A percentile compares a stretch with the other conserved stretches of the same genome.
phyloP scores from a whole-genome alignment of 176 grass and related monocot genomes.

The Neostapfia colusana region DNA sequence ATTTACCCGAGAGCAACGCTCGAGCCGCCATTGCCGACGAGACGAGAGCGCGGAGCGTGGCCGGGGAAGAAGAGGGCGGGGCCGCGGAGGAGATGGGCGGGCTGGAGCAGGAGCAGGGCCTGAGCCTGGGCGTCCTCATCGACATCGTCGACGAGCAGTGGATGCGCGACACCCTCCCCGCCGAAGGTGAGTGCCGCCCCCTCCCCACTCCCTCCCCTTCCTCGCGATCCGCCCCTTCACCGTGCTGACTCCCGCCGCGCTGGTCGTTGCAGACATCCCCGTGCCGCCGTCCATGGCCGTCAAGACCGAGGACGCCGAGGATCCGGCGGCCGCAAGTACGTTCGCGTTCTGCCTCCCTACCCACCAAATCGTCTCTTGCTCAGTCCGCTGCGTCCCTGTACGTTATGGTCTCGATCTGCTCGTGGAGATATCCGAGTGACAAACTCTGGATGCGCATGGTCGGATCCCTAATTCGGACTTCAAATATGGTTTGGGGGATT shows the following conservation, averaged over 20 bases:
- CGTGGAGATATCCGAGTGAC: neutral
- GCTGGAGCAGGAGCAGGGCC: slow-evolving; percentile 57
- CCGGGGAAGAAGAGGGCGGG: slow-evolving; percentile 11
- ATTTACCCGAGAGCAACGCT: neutral
- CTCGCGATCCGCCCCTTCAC: neutral
- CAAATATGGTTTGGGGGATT: neutral
- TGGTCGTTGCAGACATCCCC: slow-evolving; percentile 58
- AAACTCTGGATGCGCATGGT: neutral
- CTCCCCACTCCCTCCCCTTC: neutral
- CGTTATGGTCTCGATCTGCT: slow-evolving; percentile 1
- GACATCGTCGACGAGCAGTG: slow-evolving; percentile 89
- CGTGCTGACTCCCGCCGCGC: neutral
- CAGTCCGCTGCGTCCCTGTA: neutral
- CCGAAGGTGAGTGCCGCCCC: slow-evolving; percentile 54
- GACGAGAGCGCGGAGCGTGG: neutral
- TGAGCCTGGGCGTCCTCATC: slow-evolving; percentile 87
- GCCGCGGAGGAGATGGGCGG: slow-evolving; percentile 54
- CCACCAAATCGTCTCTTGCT: neutral
- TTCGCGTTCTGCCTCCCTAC: neutral
- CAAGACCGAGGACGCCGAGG: slow-evolving; percentile 75
- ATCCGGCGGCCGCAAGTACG: slow-evolving; percentile 62
- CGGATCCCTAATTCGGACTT: neutral
- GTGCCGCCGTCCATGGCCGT: slow-evolving; percentile 66
- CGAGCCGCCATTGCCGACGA: neutral
- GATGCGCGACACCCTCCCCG: slow-evolving; percentile 88